Conservation (phyloP, 148 eudicot species). For the Rhododendron ferrugineum region DNA sequence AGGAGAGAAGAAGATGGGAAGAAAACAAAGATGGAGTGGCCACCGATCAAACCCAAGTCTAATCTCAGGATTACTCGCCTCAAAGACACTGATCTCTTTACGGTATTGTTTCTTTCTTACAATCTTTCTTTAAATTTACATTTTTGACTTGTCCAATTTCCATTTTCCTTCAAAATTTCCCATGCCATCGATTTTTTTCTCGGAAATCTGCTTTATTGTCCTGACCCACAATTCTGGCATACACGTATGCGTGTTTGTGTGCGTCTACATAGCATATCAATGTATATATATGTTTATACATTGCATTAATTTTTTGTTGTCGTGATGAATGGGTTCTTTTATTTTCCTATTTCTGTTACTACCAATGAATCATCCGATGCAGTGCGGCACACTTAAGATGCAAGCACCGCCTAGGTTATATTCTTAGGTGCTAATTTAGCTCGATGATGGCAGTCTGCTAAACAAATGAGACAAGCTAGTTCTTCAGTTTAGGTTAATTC, state of each 20-base stretch:
- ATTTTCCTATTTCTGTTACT: neutral
- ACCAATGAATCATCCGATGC: neutral
- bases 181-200: neutral
- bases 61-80: constrained; percentile 54
- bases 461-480: neutral
- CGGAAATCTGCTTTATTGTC: neutral
- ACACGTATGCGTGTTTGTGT: neutral
- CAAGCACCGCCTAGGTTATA: neutral
- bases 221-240: neutral
- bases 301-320: neutral
- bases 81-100: constrained; percentile 62
- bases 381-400: neutral
- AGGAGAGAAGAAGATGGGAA: constrained; percentile 25
- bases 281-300: neutral
- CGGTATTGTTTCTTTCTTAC: constrained; percentile 31
- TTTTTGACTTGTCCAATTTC: neutral
- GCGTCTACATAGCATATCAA: neutral
- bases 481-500: neutral
- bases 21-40: constrained; percentile 51
- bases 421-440: neutral
- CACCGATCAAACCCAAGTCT: constrained; percentile 59
- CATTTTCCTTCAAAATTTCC: neutral
- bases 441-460: neutral
- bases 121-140: neutral
- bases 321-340: neutral